These are phyloP conservation scores for Ascoidea asiatica DNA, from an alignment of 805 yeast genomes.

Conservation along the genomic window DNA sequence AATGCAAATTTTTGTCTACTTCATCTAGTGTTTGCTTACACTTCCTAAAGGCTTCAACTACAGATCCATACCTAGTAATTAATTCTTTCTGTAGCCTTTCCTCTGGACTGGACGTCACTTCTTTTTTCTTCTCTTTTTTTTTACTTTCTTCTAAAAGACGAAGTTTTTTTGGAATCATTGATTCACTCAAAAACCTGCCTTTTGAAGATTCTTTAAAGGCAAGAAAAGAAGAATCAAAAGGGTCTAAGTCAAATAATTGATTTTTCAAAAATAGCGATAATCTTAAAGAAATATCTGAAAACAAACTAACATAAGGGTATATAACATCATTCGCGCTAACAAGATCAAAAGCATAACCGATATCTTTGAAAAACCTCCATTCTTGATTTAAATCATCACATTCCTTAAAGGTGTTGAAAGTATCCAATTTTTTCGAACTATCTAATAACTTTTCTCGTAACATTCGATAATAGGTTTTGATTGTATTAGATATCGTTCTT, in stretches of 20 bases:
- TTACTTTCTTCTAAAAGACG: not conserved
- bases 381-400: slow-evolving; percentile 80
- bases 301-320: not conserved
- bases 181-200: not conserved
- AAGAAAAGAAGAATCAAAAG: not conserved
- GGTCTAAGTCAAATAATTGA: not conserved
- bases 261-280: not conserved
- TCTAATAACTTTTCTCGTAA: slow-evolving; percentile 69
- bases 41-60: not conserved
- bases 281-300: not conserved
- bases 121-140: too few species aligned
- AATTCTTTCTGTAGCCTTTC: not conserved
- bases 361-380: slow-evolving; percentile 64
- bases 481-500: slow-evolving; percentile 54
- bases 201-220: not conserved
- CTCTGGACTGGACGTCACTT: too few species aligned
- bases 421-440: slow-evolving; percentile 44
- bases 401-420: slow-evolving; percentile 77
- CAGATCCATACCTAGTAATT: not conserved
- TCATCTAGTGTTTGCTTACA: not conserved
- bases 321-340: not conserved
- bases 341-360: slow-evolving; percentile 58
- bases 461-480: slow-evolving; percentile 54
- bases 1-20: not conserved
- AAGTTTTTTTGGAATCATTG: not conserved